Base-by-base conservation (phyloP, 2,329 filamentous ascomycete genomes). In the Aschersonia sp. region DNA sequence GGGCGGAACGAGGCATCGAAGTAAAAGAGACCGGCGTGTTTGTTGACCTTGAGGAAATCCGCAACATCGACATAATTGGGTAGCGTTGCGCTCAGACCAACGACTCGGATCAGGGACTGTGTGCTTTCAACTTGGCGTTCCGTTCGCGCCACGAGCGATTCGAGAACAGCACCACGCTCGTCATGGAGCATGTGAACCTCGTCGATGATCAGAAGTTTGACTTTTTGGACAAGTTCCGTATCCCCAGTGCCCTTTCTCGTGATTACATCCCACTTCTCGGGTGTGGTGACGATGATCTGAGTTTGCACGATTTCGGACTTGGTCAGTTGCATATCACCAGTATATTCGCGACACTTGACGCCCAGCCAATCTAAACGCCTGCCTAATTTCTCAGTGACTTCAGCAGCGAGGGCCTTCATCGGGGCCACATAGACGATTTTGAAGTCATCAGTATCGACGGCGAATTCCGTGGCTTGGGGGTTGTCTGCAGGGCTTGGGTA, bases 111-210 rank as follows among this genome's bases (percentile, higher is more conserved):
- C 45, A 98, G 74, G 1, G 89, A 96, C 63, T 98, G 92, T 0
- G 92, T 98, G 63, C 89, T 96, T 66, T 99, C 94, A 0, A 98
- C 94, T 59, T 98, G 92, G 53, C 92, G 77, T 67, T 97, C 84
- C 0, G 94, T 99, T 57, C 92, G 80, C 9, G 92, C 92, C 12
- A 98, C 94, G 29, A 99, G 73, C 5, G 91, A 96, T 61, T 99
- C 92, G 31, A 99, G 75, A 0, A 98, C 94, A 9, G 94, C 89
- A 59, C 92, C 92, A 62, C 92, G 82, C 64, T 97, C 92, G 62
- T 98, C 92, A 59, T 98, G 94, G 57, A 98, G 82, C 94, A 98
- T 98, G 61, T 98, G 92, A 1, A 98, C 92, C 68, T 98, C 92
- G 64, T 98, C 92, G 52, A 98, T 97, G 58, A 98, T 97, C 51